These are phyloP conservation scores for Pyrenochaeta sp. DNA, from an alignment of 2,329 filamentous ascomycete species.

Conservation along the genomic window DNA sequence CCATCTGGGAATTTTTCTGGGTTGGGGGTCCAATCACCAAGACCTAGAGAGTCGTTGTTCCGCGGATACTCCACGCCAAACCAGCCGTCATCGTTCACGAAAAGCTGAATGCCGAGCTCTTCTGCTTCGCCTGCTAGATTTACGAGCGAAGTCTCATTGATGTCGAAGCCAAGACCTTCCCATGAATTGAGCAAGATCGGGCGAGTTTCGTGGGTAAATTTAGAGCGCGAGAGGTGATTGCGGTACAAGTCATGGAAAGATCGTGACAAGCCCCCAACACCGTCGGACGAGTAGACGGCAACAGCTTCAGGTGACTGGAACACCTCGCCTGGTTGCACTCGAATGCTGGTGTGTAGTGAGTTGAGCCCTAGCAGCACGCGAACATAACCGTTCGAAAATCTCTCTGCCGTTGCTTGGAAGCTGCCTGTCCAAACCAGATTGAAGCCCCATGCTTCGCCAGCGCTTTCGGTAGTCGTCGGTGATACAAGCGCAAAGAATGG, in stretches of 20 bases:
- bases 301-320: slow-evolving; percentile 70
- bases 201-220: slow-evolving; percentile 61
- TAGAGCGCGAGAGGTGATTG: slow-evolving; percentile 67
- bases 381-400: slow-evolving; percentile 68
- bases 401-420: slow-evolving; percentile 68
- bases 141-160: slow-evolving; percentile 65
- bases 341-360: slow-evolving; percentile 67
- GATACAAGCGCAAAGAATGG: slow-evolving; percentile 68
- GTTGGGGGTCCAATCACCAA: slow-evolving; percentile 71
- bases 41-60: slow-evolving; percentile 63
- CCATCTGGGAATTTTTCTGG: slow-evolving; percentile 67
- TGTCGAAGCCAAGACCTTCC: slow-evolving; percentile 69
- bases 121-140: slow-evolving; percentile 65
- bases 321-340: slow-evolving; percentile 63
- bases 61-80: slow-evolving; percentile 71
- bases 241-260: slow-evolving; percentile 69
- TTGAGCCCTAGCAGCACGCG: slow-evolving; percentile 69
- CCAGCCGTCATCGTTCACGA: slow-evolving; percentile 74
- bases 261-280: slow-evolving; percentile 69
- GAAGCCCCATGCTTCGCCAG: slow-evolving; percentile 71
- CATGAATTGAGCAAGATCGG: slow-evolving; percentile 71
- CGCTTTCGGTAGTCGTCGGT: slow-evolving; percentile 66
- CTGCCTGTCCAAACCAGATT: slow-evolving; percentile 71
- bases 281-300: slow-evolving; percentile 66
- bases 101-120: slow-evolving; percentile 67